These are phyloP conservation scores for Euphorbia pulcherrima DNA, from an alignment of 345 rosid genomes.

Conservation along the genomic window DNA sequence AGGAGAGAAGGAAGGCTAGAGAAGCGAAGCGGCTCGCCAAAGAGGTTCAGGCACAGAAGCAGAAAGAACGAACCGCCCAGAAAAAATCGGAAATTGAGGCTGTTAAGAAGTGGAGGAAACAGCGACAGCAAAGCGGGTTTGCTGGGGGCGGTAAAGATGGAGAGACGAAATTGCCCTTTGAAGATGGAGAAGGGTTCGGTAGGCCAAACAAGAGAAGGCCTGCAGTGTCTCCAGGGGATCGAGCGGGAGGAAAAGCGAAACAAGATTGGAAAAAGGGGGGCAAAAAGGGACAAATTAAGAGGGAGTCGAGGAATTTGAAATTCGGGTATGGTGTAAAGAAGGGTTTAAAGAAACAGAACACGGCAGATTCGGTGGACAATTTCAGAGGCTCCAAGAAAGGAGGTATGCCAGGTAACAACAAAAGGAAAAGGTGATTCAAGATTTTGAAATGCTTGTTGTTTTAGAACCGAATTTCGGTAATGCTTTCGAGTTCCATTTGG, in stretches of 20 bases:
- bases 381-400: constrained; percentile 37
- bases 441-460: not conserved
- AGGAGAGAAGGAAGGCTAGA: constrained; percentile 86
- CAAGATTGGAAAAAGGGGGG: constrained; percentile 25
- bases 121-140: constrained; percentile 79
- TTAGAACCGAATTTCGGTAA: not conserved
- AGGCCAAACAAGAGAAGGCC: constrained; percentile 64
- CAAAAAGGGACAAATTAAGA: constrained; percentile 32
- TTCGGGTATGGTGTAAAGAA: constrained; percentile 68
- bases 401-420: constrained; percentile 45
- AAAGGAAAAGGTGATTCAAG: constrained; percentile 43
- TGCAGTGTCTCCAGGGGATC: constrained; percentile 56
- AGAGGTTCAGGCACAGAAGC: constrained; percentile 78
- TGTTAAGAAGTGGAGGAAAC: constrained; percentile 86
- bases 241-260: constrained; percentile 60
- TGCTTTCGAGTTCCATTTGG: not conserved
- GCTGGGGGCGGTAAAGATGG: constrained; percentile 44
- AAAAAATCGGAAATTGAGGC: constrained; percentile 67
- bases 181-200: constrained; percentile 51
- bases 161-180: constrained; percentile 56
- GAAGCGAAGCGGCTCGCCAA: constrained; percentile 71
- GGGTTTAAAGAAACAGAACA: constrained; percentile 61
- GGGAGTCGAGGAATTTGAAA: constrained; percentile 46
- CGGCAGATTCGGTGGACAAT: constrained; percentile 44
- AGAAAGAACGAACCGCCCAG: constrained; percentile 66